Evolutionary conservation across 2,329 filamentous ascomycete genomes (phyloP), one percentile per base, ranked within the genome.

Genomic region (Fusarium sulawesiense): DNA sequence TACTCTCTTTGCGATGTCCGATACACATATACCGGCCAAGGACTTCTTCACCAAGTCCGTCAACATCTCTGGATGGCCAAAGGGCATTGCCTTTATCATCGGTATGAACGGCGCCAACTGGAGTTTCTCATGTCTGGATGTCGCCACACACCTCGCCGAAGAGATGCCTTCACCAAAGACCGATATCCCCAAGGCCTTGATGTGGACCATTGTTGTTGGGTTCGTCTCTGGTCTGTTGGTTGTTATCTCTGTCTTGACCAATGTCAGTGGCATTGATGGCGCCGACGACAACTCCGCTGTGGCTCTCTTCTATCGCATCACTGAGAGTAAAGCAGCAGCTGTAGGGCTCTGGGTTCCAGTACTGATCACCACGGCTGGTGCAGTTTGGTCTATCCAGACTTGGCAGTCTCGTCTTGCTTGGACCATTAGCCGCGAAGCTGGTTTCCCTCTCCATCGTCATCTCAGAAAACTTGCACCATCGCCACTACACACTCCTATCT

Each of bases 331-430:
- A 21, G 56, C 56, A 0, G 21, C 56, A 3, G 59, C 59, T 13
- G 25, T 62, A 7, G 56, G 56, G 2, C 27, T 62, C 8, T 62
- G 59, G 45, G 12, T 61, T 14, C 46, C 56, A 2, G 59, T 62
- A 18, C 18, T 54, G 5, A 54, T 54, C 20, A 61, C 40, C 0
- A 45, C 46, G 2, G 46, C 40, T 12, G 46, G 56, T 4, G 59
- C 59, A 6, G 59, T 62, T 9, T 61, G 59, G 56, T 62, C 59
- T 2, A 53, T 53, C 18, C 59, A 54, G 18, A 62, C 59, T 4
- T 62, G 40, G 56, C 46, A 62, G 18, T 61, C 59, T n/a, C 45
- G 59, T 1, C 40, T 62, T 3, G 25, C 30, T 18, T 61, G 46
- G 59, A 40, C 56, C 4, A 46, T 54, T 7, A 54, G 40, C 2